Percentiles rank a stretch among this genome's conserved stretches.
phyloP scores from a whole-genome alignment of 306 rosid species.

The Herpetospermum pedunculosum region DNA sequence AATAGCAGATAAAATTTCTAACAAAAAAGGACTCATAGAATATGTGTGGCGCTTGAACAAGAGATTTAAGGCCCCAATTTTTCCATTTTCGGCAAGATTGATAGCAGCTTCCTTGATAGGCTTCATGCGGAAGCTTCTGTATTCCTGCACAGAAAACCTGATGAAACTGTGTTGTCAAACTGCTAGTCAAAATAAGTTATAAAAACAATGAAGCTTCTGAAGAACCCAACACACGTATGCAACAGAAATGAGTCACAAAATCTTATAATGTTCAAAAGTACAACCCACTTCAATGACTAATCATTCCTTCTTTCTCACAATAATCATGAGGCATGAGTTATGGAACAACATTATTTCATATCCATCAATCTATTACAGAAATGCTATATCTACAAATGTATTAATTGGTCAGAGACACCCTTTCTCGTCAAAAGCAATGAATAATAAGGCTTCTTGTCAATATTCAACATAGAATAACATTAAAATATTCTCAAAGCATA shows the following conservation, averaged over 20 bases:
- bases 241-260: neutral
- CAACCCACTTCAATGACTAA: neutral
- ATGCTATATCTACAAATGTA: neutral
- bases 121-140: conserved; percentile 64
- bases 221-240: conserved; percentile 7
- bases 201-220: conserved; percentile 18
- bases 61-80: conserved; percentile 85
- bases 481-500: conserved; percentile 6
- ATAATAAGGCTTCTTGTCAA: neutral
- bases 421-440: neutral
- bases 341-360: neutral
- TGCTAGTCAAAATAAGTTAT: conserved; percentile 42
- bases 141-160: conserved; percentile 98
- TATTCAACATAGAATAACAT: neutral
- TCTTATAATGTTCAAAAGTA: neutral
- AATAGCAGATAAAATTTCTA: conserved; percentile 71
- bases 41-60: conserved; percentile 85
- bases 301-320: neutral
- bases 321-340: neutral
- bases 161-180: conserved; percentile 62
- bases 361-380: neutral
- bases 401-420: neutral
- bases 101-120: conserved; percentile 69
- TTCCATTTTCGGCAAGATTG: conserved; percentile 80
- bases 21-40: conserved; percentile 58